Percentiles rank a stretch among this genome's conserved stretches.
Conservation (phyloP, 108 stramenopile genomes). For the Conticribra guillardii region DNA sequence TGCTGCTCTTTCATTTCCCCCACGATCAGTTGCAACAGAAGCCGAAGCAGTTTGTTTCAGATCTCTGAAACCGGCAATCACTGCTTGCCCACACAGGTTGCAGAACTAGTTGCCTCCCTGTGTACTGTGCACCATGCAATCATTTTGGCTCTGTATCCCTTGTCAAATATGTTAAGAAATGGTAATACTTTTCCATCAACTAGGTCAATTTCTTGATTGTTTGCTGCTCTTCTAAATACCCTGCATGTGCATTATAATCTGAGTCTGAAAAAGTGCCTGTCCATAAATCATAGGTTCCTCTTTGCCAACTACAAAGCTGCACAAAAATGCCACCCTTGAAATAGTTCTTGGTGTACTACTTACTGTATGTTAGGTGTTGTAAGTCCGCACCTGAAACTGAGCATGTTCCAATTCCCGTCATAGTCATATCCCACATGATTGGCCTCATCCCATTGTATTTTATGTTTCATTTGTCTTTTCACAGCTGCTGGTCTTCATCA, state of each 20-base stretch:
- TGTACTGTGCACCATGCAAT: slow-evolving; percentile 9
- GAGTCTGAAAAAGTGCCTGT: slow-evolving; percentile 15
- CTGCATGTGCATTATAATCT: slow-evolving; percentile 11
- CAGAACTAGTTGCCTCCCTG: slow-evolving; percentile 19
- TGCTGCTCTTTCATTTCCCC: slow-evolving; percentile 34
- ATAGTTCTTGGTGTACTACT: slow-evolving; percentile 18
- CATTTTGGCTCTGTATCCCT: slow-evolving; percentile 17
- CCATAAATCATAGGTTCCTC: slow-evolving; percentile 13
- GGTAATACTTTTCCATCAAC: not conserved
- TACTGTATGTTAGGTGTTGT: slow-evolving; percentile 16
- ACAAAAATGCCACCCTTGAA: slow-evolving; percentile 20
- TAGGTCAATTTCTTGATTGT: slow-evolving; percentile 6
- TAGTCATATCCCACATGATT: slow-evolving; percentile 28
- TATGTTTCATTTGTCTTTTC: slow-evolving; percentile 4
- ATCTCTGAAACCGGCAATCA: slow-evolving; percentile 22
- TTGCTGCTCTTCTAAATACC: slow-evolving; percentile 16
- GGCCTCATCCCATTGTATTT: slow-evolving; percentile 16
- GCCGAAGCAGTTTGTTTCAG: slow-evolving; percentile 31
- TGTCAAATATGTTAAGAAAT: slow-evolving; percentile 21
- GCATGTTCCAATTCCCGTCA: slow-evolving; percentile 14
- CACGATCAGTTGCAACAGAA: slow-evolving; percentile 39
- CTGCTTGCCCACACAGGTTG: slow-evolving; percentile 27
- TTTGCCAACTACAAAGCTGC: slow-evolving; percentile 21
- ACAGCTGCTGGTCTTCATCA: not conserved
- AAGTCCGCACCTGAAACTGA: slow-evolving; percentile 1